These are phyloP conservation scores for Phtheirospermum japonicum DNA, from an alignment of 257 asterid genomes.

Conservation along the genomic window DNA sequence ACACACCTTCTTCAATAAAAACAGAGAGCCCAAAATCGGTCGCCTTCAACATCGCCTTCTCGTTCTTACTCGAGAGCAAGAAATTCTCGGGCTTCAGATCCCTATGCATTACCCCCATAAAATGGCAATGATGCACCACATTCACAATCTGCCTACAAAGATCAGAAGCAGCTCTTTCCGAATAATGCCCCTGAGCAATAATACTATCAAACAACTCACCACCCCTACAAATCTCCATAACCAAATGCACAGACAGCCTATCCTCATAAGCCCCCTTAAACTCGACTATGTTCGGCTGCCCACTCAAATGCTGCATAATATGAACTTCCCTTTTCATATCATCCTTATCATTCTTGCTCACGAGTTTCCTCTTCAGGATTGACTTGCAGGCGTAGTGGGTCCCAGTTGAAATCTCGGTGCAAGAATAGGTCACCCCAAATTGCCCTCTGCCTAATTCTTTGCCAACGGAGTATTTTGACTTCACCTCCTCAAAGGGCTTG, in stretches of 20 bases:
- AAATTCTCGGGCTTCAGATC: slow-evolving; percentile 79
- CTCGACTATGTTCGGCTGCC: slow-evolving; percentile 68
- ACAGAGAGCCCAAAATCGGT: slow-evolving; percentile 75
- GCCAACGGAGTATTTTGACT: slow-evolving; percentile 47
- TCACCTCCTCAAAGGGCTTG: slow-evolving; percentile 60
- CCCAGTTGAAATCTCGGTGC: slow-evolving; percentile 50
- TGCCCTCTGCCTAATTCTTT: slow-evolving; percentile 69
- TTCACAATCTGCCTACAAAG: slow-evolving; percentile 67
- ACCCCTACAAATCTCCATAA: slow-evolving; percentile 74
- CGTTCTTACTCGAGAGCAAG: slow-evolving; percentile 59
- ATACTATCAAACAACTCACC: slow-evolving; percentile 69
- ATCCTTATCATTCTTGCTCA: slow-evolving; percentile 56
- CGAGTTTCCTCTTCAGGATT: slow-evolving; percentile 58
- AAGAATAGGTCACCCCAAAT: slow-evolving; percentile 59
- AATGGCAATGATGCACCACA: slow-evolving; percentile 71
- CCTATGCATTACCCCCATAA: slow-evolving; percentile 75
- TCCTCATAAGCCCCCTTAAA: slow-evolving; percentile 68
- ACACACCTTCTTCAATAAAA: slow-evolving; percentile 59
- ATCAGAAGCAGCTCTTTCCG: slow-evolving; percentile 61
- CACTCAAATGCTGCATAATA: slow-evolving; percentile 72
- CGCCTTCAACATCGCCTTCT: slow-evolving; percentile 52
- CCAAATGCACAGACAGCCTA: slow-evolving; percentile 49
- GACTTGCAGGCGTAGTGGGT: slow-evolving; percentile 61
- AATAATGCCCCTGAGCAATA: slow-evolving; percentile 61
- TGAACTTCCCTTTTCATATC: slow-evolving; percentile 71